Base-by-base conservation (phyloP, 2,329 filamentous ascomycete species). In the Byssothecium circinans region DNA sequence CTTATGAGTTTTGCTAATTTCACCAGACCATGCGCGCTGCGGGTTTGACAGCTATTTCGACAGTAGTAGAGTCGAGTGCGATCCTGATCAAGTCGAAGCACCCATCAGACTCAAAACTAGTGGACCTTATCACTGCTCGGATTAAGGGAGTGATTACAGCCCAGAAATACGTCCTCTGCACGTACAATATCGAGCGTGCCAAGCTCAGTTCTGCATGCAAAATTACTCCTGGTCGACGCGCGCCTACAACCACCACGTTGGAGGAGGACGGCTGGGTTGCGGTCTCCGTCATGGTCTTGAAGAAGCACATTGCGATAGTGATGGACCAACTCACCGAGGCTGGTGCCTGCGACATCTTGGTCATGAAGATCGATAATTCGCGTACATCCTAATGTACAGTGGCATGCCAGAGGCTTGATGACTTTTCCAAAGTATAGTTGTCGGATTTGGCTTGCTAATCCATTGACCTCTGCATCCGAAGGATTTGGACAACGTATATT, bases 91-190 rank as follows among this genome's bases (percentile, higher is more conserved):
- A 92, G 77, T 96, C 91, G 34, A 90, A 86, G 68, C 82, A 85
- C 47, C 86, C 91, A 4, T 88, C 87, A 52, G 89, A 96, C 72
- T 82, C 84, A 3, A 83, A 85, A 54, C 79, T 96, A 48, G 86
- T 97, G 45, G 83, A 92, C 18, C 79, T 95, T 47, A 95, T 99
- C 65, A 83, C 88, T 22, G 86, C 87, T 10, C 85, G 94, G 63
- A 96, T 99, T 66, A 82, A 84, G 50, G 94, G 94, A 71, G 91
- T 99, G 54, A 97, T 99, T 67, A 92, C 90, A 34, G 94, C 94
- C 8, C 90, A 99, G 75, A 87, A 85, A 72, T 97, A 88, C 68
- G 90, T 97, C 22, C 83, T 97, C 23, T 97, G 94, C 78, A 91
- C 95, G 68, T 99, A 97, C 80, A 99, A 99, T 75, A 83, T 97